phyloP scores from a whole-genome alignment of 2,329 filamentous ascomycete genomes.

The Aureobasidium sp. region DNA sequence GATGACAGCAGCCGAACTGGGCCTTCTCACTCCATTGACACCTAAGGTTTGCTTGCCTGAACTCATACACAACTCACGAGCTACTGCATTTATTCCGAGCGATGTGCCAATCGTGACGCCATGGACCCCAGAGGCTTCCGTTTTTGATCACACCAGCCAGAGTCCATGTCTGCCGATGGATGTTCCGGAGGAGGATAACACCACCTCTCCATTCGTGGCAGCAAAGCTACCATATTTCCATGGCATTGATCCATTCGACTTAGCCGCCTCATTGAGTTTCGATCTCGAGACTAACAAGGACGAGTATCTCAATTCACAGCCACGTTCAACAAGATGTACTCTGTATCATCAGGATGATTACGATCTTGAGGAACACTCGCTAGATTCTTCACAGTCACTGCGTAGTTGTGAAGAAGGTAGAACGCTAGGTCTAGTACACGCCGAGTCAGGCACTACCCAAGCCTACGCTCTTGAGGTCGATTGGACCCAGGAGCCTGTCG shows the following conservation, averaged over 20 bases:
- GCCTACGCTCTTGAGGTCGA: background rate
- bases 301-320: too few relatives aligned
- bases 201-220: background rate
- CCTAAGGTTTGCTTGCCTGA: background rate
- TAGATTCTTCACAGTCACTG: background rate
- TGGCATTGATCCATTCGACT: background rate
- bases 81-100: background rate
- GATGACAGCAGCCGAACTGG: background rate
- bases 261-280: background rate
- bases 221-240: background rate
- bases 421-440: background rate
- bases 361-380: background rate
- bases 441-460: background rate
- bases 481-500: background rate
- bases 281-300: background rate
- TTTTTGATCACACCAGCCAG: background rate
- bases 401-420: background rate
- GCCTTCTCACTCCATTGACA: background rate
- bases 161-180: too few relatives aligned
- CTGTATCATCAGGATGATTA: background rate
- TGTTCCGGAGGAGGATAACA: background rate
- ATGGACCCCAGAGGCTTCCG: background rate
- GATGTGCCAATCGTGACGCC: background rate
- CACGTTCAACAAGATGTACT: background rate
- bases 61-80: background rate